Evolutionary conservation across 2,329 filamentous ascomycete genomes (phyloP).

Genomic region (Cordyceps fumosorosea): DNA sequence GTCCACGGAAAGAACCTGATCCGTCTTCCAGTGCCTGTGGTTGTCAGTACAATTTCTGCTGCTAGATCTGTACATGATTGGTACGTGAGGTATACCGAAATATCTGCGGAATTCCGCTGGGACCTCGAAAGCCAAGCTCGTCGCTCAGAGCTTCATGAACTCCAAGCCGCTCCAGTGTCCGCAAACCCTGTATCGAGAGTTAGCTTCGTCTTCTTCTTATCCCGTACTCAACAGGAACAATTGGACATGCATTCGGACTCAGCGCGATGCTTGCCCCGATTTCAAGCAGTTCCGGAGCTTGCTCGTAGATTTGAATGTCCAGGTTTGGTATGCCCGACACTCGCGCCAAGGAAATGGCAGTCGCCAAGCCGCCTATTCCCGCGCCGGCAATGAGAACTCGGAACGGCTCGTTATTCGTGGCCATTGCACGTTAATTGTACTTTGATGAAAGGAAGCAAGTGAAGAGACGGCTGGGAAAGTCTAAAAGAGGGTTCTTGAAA

Average conservation of each 20-base stretch:
- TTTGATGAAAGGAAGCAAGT: neutral
- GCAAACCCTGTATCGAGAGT: constrained; percentile 27
- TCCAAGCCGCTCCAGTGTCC: constrained; percentile 43
- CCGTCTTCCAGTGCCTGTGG: constrained; percentile 35
- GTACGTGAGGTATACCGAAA: constrained; percentile 25
- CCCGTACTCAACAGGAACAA: neutral
- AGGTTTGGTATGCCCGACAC: constrained; percentile 27
- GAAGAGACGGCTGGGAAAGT: neutral
- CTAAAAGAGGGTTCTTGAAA: neutral
- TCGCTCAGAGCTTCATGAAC: constrained; percentile 15
- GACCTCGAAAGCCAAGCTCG: constrained; percentile 2
- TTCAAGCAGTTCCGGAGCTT: constrained; percentile 37
- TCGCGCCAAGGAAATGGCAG: constrained; percentile 37
- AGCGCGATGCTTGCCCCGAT: constrained; percentile 42
- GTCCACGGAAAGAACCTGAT: constrained; percentile 39
- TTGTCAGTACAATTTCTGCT: constrained; percentile 27
- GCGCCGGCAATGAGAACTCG: constrained; percentile 20
- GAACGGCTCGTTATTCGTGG: neutral
- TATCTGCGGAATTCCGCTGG: constrained; percentile 5
- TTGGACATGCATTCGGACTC: constrained; percentile 35
- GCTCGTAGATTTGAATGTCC: constrained; percentile 43
- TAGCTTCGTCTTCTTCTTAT: neutral
- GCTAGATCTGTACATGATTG: constrained; percentile 18
- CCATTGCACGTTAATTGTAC: neutral
- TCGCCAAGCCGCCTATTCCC: constrained; percentile 30